These are phyloP conservation scores for Amphirosellinia nigrospora DNA, from an alignment of 495 filamentous ascomycete genomes.

Conservation along the genomic window DNA sequence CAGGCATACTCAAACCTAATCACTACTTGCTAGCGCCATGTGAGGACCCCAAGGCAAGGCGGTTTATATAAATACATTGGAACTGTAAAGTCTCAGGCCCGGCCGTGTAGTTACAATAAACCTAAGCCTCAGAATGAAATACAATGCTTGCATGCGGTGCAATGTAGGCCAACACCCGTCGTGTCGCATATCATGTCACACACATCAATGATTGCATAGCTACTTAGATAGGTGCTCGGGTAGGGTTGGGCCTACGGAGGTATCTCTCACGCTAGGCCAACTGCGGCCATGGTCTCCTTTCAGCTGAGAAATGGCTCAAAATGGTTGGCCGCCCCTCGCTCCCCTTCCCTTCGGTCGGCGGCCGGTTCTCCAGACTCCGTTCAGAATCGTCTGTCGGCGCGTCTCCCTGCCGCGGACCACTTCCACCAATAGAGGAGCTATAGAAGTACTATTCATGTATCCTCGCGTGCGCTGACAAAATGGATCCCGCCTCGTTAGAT, in stretches of 20 bases:
- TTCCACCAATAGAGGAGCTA: conserved; percentile 9
- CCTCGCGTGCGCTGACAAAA: conserved; percentile 18
- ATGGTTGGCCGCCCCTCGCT: neutral
- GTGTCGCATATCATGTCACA: no score
- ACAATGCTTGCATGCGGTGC: no score
- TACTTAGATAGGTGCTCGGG: neutral
- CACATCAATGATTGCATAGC: no score
- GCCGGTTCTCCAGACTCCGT: conserved; percentile 24
- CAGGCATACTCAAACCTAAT: no score
- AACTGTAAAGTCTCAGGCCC: no score
- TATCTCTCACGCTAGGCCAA: neutral
- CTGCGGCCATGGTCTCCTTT: neutral
- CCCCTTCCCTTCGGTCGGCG: conserved; percentile 8
- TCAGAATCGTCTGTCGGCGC: conserved; percentile 7
- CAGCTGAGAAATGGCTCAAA: neutral
- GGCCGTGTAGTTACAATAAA: no score
- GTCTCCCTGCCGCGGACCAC: conserved; percentile 14
- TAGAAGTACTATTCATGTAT: conserved; percentile 7
- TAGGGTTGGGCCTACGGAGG: neutral
- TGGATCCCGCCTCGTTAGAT: conserved; percentile 38
- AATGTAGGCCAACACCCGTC: no score
- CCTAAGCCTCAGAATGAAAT: no score
- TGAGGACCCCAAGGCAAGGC: no score
- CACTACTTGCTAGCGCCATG: no score
- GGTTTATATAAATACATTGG: no score